Conservation (phyloP, 805 yeast genomes). For the Kuraishia floccosa region DNA sequence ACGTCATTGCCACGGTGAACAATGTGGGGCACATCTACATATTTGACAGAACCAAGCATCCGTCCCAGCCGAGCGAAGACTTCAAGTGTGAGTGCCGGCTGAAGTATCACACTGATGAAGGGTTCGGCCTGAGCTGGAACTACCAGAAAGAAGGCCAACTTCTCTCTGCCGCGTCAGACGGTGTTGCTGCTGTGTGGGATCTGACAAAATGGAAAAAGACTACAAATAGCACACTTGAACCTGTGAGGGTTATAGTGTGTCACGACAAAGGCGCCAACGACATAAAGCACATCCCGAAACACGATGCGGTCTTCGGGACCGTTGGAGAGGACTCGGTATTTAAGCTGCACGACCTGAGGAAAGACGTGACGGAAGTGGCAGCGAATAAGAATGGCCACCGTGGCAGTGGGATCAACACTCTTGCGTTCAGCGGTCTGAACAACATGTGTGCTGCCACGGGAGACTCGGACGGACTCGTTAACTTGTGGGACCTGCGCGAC, state of each 20-base stretch:
- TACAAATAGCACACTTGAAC: conserved; percentile 5
- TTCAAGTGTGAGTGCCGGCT: conserved; percentile 26
- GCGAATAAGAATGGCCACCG: not conserved
- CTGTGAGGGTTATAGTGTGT: conserved; percentile 11
- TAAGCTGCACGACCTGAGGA: conserved; percentile 44
- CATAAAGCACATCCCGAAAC: conserved; percentile 54
- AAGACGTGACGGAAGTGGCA: not conserved
- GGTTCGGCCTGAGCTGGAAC: conserved; percentile 74
- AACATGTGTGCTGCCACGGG: conserved; percentile 57
- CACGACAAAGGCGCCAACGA: conserved; percentile 55
- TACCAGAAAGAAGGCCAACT: conserved; percentile 44
- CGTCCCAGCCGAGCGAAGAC: conserved; percentile 25
- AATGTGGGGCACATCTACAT: conserved; percentile 54
- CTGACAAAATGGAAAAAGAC: conserved; percentile 25
- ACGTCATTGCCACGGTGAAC: conserved; percentile 62
- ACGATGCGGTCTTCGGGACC: conserved; percentile 47
- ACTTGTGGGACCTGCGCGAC: conserved; percentile 57
- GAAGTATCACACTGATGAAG: conserved; percentile 32
- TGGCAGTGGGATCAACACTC: conserved; percentile 31
- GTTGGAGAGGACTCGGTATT: conserved; percentile 56
- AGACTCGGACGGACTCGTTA: conserved; percentile 41
- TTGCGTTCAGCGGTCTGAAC: conserved; percentile 50
- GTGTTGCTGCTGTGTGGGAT: conserved; percentile 59
- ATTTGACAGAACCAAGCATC: conserved; percentile 79
- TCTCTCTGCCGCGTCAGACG: conserved; percentile 53